Evolutionary conservation across 2,329 filamentous ascomycete species (phyloP).

Genomic region (Diaporthe australafricana): DNA sequence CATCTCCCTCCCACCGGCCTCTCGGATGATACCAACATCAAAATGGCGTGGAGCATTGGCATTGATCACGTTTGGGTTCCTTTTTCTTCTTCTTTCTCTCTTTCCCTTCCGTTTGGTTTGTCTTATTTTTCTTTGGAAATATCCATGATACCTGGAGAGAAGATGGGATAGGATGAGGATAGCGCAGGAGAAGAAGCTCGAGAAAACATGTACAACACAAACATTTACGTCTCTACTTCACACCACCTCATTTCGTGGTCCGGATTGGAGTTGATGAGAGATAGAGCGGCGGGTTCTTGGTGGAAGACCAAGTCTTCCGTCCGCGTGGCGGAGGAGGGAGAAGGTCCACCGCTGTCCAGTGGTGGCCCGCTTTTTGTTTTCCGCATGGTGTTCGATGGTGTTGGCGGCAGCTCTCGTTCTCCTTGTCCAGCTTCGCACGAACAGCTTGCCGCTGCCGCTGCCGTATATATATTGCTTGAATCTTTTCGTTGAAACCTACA

Average conservation of each 20-base stretch:
- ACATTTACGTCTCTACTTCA: not conserved
- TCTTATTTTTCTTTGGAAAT: slow-evolving; percentile 26
- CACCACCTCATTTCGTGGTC: not conserved
- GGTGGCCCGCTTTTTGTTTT: not conserved
- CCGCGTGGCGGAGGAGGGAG: not conserved
- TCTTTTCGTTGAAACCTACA: not conserved
- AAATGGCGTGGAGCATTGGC: slow-evolving; percentile 27
- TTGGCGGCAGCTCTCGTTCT: slow-evolving; percentile 19
- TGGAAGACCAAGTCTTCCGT: not conserved
- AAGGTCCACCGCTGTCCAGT: not conserved
- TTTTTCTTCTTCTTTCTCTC: slow-evolving; percentile 1
- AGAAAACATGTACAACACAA: slow-evolving; percentile 13
- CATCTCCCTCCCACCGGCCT: not conserved
- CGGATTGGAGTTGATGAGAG: slow-evolving; percentile 23
- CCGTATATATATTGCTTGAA: not conserved
- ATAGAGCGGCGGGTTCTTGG: not conserved
- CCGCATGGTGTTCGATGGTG: slow-evolving; percentile 28
- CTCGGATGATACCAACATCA: slow-evolving; percentile 18
- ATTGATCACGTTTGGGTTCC: slow-evolving; percentile 6
- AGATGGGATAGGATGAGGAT: slow-evolving; percentile 1
- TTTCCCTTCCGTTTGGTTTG: not conserved
- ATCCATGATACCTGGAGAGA: slow-evolving; percentile 33
- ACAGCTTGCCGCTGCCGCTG: slow-evolving; percentile 6
- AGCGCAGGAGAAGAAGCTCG: not conserved
- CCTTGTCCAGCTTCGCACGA: not conserved